phyloP scores from a whole-genome alignment of 2,329 filamentous ascomycete species.

The Phoma sp. region DNA sequence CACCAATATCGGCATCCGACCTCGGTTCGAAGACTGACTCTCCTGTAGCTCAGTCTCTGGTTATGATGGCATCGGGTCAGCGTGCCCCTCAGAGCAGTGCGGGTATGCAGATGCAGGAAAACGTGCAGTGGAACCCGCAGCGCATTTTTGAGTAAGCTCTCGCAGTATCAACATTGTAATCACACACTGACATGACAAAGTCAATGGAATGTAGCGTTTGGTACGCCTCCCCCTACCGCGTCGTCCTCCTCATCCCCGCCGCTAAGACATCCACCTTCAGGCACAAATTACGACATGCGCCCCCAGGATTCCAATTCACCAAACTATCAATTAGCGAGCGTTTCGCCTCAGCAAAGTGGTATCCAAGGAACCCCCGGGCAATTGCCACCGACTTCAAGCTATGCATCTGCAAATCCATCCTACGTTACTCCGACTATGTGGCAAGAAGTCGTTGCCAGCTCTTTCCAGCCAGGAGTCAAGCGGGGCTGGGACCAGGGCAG shows the following conservation, averaged over 20 bases:
- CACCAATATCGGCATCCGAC: constrained; percentile 76
- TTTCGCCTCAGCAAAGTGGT: constrained; percentile 42
- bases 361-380: constrained; percentile 39
- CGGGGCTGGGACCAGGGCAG: constrained; percentile 53
- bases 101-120: constrained; percentile 66
- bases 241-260: constrained; percentile 53
- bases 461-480: constrained; percentile 51
- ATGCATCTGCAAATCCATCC: constrained; percentile 37
- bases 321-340: constrained; percentile 43
- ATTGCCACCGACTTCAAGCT: constrained; percentile 43
- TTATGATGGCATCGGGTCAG: constrained; percentile 69
- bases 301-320: constrained; percentile 43
- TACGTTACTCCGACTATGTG: constrained; percentile 59
- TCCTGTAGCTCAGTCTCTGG: constrained; percentile 72
- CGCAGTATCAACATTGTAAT: not conserved
- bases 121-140: constrained; percentile 79
- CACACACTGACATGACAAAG: constrained; percentile 55
- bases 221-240: constrained; percentile 61
- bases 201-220: constrained; percentile 95
- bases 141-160: constrained; percentile 84
- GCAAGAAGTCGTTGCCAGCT: constrained; percentile 56
- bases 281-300: constrained; percentile 47
- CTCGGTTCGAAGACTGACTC: constrained; percentile 79
- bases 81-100: constrained; percentile 56
- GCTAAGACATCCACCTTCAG: constrained; percentile 51